Base-by-base conservation (phyloP, 371 early-diverging fungal species). In the Mucor mucedo region DNA sequence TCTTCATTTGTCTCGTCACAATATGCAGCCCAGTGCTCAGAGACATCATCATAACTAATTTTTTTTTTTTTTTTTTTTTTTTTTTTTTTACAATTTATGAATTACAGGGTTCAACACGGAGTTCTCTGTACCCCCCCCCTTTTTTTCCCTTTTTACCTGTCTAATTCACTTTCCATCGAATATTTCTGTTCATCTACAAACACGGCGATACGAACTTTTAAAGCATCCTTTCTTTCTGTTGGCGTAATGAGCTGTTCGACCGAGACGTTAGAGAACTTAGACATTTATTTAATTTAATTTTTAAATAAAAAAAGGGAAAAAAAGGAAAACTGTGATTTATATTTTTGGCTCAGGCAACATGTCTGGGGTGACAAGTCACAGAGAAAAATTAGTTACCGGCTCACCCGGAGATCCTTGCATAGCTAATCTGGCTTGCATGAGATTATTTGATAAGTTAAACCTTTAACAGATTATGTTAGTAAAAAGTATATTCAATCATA, bases 131-230 rank as follows among this genome's bases (percentile, higher is more conserved):
- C 1, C 21, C 21, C 21, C 21, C 21, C 21, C 21, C 5, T 40
- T 6, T 11, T 40, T 6, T 11, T 3, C 6, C 11, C 11, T 21
- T 16, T 30, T 58, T 73, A 82, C 82, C 74, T 75, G 27, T 79
- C 78, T 4, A 66, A 66, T 69, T 82, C 82, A 11, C 64, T 62
- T 14, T 72, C 62, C 29, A 72, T 35, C 29, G 77, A 58, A 38
- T 77, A 75, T 32, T 76, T 72, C 56, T 82, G 82, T 47, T 82
- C 82, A 45, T 77, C 70, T 4, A 75, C 72, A 66, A 82, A 82
- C 0, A 82, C 82, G 3, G 62, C 66, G 40, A 75, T 52, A 33
- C 82, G 74, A 8, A 82, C 73, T 35, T 76, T 66, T 6, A 76
- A 45, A 55, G 75, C 75, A 44, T 72, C 58, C 21, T 70, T 40